phyloP scores from a whole-genome alignment of 139 green algal genomes.

The Bryopsis sp. region DNA sequence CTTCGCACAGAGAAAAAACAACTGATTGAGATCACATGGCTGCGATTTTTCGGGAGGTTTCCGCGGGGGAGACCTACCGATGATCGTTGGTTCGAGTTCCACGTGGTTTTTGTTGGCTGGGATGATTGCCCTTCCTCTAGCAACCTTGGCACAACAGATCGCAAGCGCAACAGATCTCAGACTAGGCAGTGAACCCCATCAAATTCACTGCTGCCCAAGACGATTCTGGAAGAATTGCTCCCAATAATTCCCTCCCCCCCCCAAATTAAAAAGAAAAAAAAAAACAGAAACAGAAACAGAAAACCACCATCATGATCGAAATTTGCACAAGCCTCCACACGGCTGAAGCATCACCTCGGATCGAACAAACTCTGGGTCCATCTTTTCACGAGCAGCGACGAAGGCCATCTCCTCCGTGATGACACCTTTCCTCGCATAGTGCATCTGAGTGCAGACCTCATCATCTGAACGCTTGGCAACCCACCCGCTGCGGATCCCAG shows the following conservation, averaged over 20 bases:
- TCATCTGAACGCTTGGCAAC: conserved; percentile 46
- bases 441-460: conserved; percentile 51
- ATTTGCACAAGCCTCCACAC: not conserved
- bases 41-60: too few relatives aligned
- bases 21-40: not conserved
- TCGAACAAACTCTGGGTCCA: conserved; percentile 86
- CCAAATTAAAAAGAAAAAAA: too few relatives aligned
- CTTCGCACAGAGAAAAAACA: not conserved
- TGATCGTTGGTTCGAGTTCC: conserved; percentile 87
- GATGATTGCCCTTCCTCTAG: conserved; percentile 90
- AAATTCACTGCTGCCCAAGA: too few relatives aligned
- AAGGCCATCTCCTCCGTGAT: conserved; percentile 95
- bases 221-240: too few relatives aligned
- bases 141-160: conserved; percentile 48
- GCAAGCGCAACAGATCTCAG: not conserved
- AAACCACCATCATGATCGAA: not conserved
- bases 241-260: too few relatives aligned
- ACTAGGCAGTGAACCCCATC: too few relatives aligned
- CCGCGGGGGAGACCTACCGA: conserved; percentile 65
- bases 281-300: conserved; percentile 13
- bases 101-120: conserved; percentile 88
- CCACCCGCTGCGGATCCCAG: conserved; percentile 68
- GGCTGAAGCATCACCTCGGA: conserved; percentile 51
- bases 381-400: conserved; percentile 66
- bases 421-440: conserved; percentile 71